Percentiles rank a stretch among this genome's conserved stretches.
Conservation (phyloP, 2,329 filamentous ascomycete species). For the Penicillium vulpinum region DNA sequence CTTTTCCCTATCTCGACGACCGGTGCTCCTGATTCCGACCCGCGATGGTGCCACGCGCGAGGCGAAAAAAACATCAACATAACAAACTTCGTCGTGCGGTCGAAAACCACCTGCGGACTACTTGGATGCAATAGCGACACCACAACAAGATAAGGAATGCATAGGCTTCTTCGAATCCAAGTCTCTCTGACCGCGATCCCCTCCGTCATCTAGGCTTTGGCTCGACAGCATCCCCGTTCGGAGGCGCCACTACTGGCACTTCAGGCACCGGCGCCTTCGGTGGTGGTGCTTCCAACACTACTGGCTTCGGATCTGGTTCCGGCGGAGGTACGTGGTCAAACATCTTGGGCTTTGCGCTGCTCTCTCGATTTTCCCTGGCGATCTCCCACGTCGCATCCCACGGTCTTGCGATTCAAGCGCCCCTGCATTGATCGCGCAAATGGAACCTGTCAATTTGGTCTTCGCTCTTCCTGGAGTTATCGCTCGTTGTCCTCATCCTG, state of each 20-base stretch:
- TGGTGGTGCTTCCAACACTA: conserved; percentile 30
- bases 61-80: conserved; percentile 16
- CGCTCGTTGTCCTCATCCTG: neutral
- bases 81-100: conserved; percentile 16
- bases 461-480: neutral
- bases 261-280: conserved; percentile 36
- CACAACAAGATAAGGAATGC: conserved; percentile 34
- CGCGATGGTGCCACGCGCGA: conserved; percentile 27
- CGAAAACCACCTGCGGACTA: conserved; percentile 18
- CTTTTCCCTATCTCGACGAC: conserved; percentile 18
- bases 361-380: conserved; percentile 13
- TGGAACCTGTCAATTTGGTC: neutral
- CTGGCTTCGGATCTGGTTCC: conserved; percentile 36
- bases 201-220: conserved; percentile 44
- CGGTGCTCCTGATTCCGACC: conserved; percentile 34
- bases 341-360: conserved; percentile 25
- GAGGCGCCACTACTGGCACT: conserved; percentile 32
- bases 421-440: neutral
- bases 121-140: conserved; percentile 30
- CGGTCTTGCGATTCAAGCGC: neutral
- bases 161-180: conserved; percentile 31
- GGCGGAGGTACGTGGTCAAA: conserved; percentile 44
- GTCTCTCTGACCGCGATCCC: conserved; percentile 41
- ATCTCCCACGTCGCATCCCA: conserved; percentile 10
- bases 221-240: conserved; percentile 41